Evolutionary conservation across 2,329 filamentous ascomycete genomes (phyloP).

Genomic region (Domatiomyces catenatus): DNA sequence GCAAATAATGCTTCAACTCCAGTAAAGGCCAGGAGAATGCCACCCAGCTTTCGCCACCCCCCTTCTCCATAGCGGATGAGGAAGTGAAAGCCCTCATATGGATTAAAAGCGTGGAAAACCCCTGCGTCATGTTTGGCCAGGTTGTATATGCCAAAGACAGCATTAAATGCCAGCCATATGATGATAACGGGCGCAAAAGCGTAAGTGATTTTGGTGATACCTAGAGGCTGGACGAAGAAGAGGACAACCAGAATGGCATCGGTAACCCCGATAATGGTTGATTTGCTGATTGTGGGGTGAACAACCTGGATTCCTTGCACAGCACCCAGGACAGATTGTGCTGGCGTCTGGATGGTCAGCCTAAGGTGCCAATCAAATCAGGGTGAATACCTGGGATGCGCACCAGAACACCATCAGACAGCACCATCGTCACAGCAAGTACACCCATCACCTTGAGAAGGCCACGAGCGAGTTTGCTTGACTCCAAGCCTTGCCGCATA

Average conservation of each 20-base stretch:
- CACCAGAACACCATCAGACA: conserved; percentile 38
- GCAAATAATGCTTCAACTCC: conserved; percentile 68
- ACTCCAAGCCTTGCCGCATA: conserved; percentile 34
- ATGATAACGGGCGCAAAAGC: conserved; percentile 41
- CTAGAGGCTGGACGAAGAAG: conserved; percentile 41
- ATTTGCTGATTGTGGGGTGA: conserved; percentile 29
- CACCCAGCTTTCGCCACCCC: conserved; percentile 41
- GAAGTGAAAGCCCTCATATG: conserved; percentile 34
- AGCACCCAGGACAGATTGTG: conserved; percentile 42
- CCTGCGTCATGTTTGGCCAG: conserved; percentile 31
- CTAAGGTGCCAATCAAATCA: background rate
- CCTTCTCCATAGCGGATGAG: conserved; percentile 34
- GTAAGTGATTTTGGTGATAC: conserved; percentile 33
- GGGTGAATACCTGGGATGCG: background rate
- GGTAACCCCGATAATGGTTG: conserved; percentile 35
- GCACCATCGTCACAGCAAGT: conserved; percentile 39
- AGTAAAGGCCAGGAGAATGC: conserved; percentile 59
- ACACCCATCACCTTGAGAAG: conserved; percentile 38
- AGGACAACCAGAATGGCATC: conserved; percentile 39
- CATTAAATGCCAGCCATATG: conserved; percentile 39
- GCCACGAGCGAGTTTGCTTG: conserved; percentile 30
- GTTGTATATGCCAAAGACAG: conserved; percentile 40
- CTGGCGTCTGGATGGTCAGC: conserved; percentile 27
- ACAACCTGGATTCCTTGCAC: conserved; percentile 40
- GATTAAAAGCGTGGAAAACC: conserved; percentile 39